Percentiles rank a stretch among this genome's conserved stretches.
Evolutionary conservation across 2,329 filamentous ascomycete genomes (phyloP).

Genomic region (Dothidotthia symphoricarpi): DNA sequence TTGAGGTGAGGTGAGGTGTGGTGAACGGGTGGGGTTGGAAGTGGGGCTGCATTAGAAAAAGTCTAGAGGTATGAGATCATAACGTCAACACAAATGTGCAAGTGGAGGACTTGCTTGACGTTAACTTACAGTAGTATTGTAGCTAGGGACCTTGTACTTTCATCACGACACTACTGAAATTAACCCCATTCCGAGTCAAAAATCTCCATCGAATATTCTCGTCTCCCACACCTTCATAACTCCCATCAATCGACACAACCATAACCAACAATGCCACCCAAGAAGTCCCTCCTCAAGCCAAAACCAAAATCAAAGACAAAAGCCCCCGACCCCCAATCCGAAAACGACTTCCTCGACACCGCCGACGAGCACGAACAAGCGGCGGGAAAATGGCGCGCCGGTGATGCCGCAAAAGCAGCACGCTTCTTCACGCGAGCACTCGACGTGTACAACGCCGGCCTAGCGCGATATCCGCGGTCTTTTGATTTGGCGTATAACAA

Average conservation of each 20-base stretch:
- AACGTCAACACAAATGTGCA: too few relatives aligned
- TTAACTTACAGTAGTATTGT: too few relatives aligned
- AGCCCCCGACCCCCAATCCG: slow-evolving; percentile 55
- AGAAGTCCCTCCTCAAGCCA: slow-evolving; percentile 33
- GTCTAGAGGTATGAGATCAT: too few relatives aligned
- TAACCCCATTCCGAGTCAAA: too few relatives aligned
- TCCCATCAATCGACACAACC: too few relatives aligned
- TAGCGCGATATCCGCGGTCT: slow-evolving; percentile 58
- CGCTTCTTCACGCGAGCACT: slow-evolving; percentile 64
- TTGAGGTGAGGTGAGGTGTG: slow-evolving; percentile 12
- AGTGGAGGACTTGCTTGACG: too few relatives aligned
- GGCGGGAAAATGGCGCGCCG: slow-evolving; percentile 71
- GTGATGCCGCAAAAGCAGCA: slow-evolving; percentile 64
- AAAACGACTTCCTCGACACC: slow-evolving; percentile 66
- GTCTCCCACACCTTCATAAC: too few relatives aligned
- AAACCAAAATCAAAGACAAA: slow-evolving; percentile 34
- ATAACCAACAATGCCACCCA: slow-evolving; percentile 34
- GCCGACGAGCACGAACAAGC: slow-evolving; percentile 70
- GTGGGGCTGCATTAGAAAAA: slow-evolving; percentile 16
- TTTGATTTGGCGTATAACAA: slow-evolving; percentile 77
- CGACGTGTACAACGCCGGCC: slow-evolving; percentile 63
- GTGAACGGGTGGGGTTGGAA: slow-evolving; percentile 4
- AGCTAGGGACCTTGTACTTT: too few relatives aligned
- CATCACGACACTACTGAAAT: too few relatives aligned
- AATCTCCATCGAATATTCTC: too few relatives aligned